phyloP scores from a whole-genome alignment of 2,329 filamentous ascomycete species.

The Trichoderma koningiopsis region DNA sequence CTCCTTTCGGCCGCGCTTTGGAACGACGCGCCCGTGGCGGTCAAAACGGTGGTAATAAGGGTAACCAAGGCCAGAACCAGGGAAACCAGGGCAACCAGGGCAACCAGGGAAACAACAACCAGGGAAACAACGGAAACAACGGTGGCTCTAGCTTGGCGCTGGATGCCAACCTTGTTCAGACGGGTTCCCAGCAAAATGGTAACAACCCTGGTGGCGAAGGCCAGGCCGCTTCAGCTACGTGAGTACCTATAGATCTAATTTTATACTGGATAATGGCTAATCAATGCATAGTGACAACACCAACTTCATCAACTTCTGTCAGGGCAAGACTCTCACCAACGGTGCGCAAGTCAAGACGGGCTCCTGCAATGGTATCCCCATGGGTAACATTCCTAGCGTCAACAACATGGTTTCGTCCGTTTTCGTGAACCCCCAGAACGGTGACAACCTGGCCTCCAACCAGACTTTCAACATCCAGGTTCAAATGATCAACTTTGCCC shows the following conservation, averaged over 20 bases:
- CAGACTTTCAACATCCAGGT: slow-evolving; percentile 57
- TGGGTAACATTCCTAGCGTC: slow-evolving; percentile 61
- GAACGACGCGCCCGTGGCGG: slow-evolving; percentile 39
- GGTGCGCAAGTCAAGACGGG: slow-evolving; percentile 59
- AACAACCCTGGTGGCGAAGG: slow-evolving; percentile 48
- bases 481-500: slow-evolving; percentile 54
- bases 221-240: slow-evolving; percentile 57
- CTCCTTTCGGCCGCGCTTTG: slow-evolving; percentile 42
- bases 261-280: slow-evolving; percentile 44
- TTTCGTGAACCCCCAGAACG: slow-evolving; percentile 56
- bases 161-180: slow-evolving; percentile 49
- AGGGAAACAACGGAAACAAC: slow-evolving; percentile 10
- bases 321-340: slow-evolving; percentile 58
- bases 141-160: slow-evolving; percentile 40
- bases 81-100: slow-evolving; percentile 31
- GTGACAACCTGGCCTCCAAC: slow-evolving; percentile 50
- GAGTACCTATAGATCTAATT: slow-evolving; percentile 45
- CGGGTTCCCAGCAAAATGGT: slow-evolving; percentile 52
- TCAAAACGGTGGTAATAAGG: slow-evolving; percentile 24
- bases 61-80: slow-evolving; percentile 33
- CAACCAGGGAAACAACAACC: slow-evolving; percentile 10
- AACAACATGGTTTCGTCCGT: slow-evolving; percentile 60
- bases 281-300: slow-evolving; percentile 50
- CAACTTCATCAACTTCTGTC: slow-evolving; percentile 68
- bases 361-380: slow-evolving; percentile 64